Base-by-base conservation (phyloP, 352 stramenopile genomes). In the Pythium oligandrum region DNA sequence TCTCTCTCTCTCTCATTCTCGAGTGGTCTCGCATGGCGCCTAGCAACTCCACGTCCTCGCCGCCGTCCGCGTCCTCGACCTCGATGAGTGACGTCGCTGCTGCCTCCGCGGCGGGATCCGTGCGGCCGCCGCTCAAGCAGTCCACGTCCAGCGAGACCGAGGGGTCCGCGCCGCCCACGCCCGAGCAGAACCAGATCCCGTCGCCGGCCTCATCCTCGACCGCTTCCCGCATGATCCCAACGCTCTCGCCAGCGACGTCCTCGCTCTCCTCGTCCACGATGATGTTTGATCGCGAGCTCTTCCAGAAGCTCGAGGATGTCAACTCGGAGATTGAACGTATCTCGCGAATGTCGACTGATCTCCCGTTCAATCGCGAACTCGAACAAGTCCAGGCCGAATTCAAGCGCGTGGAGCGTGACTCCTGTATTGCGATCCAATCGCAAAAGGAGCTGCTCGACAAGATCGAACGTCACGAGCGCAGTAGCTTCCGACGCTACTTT, bases 401-500 rank as follows among this genome's bases (percentile, higher is more conserved):
- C 5, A 39, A 51, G 47, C 61, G 59, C 36, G 64, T 70, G 40
- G 66, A 80, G 49, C 65, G 63, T n/a, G 68, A 61, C 44, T 82
- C 77, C 7, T 61, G 64, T 31, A 49, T 57, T 12, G 64, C 78
- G 42, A 64, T 82, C 6, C 65, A 71, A 36, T 73, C 69, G 31
- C 79, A 88, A 58, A 79, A 81, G 46, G 69, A 80, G 51, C 71
- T 90, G 56, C 78, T 80, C 32, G 71, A 78, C 33, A 72, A 82
- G 55, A 72, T 88, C n/a, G 80, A 86, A 57, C 75, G 77, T 42
- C 65, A 87, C 43, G 80, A 90, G 52, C 68, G 72, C 43, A 67
- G 61, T 6, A 57, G 68, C 44, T 65, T 86, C 40, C 72, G 76
- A 3, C 70, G 78, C 44, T 88, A 84, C 43, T 64, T 90, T 38